Conservation (phyloP, 108 stramenopile species). For the Schizochytrium sp. region DNA sequence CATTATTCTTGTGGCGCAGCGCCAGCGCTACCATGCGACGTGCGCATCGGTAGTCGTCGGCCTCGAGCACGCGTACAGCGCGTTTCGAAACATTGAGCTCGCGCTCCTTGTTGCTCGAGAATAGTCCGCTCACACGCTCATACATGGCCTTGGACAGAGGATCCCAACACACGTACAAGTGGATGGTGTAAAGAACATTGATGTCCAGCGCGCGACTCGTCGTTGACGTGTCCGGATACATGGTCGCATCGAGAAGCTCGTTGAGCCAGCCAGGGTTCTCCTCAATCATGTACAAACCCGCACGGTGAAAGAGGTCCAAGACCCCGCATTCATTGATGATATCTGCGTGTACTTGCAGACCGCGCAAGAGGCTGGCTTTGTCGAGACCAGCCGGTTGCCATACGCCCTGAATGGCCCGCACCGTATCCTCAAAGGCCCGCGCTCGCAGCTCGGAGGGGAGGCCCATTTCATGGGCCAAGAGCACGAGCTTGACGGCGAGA, state of each 20-base stretch:
- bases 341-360: not conserved
- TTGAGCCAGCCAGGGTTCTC: not conserved
- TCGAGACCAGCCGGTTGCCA: not conserved
- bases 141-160: not conserved
- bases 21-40: not conserved
- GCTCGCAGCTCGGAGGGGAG: not conserved
- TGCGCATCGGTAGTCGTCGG: not conserved
- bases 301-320: not conserved
- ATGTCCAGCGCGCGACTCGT: not conserved
- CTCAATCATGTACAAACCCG: not conserved
- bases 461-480: not conserved
- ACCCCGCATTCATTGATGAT: not conserved
- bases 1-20: not conserved
- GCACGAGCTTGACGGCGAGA: not conserved
- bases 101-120: not conserved
- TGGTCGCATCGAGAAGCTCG: not conserved
- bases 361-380: not conserved
- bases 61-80: not conserved
- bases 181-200: not conserved
- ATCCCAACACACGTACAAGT: not conserved
- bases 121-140: not conserved
- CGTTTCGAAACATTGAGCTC: not conserved
- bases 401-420: not conserved
- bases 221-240: not conserved
- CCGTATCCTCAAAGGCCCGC: not conserved